Evolutionary conservation across 2,329 filamentous ascomycete species (phyloP), one percentile per base, ranked within the genome.

Genomic region (Xylariales sp.): DNA sequence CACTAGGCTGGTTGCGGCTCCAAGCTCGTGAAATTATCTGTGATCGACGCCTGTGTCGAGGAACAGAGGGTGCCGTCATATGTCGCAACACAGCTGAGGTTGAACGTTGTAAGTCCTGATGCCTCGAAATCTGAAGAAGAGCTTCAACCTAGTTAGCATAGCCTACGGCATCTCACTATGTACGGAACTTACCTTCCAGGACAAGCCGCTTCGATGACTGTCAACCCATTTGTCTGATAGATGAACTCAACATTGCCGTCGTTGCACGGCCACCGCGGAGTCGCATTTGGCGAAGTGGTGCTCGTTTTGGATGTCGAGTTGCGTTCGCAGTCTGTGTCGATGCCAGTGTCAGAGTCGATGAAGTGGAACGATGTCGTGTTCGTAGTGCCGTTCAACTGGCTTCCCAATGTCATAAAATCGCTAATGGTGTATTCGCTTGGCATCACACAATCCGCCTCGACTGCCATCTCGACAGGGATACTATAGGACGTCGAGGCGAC

Each of bases 141-240:
- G 18, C 24, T 31, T 16, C n/a, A 9, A 19, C 4, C 9, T 16
- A 22, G 35, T 38, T 10, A 38, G 35, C 3, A 34, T n/a, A n/a
- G n/a, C n/a, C n/a, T 10, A 18, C 7, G 1, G 9, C 15, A 22
- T 22, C n/a, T n/a, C n/a, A n/a, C n/a, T n/a, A n/a, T n/a, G n/a
- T n/a, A n/a, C n/a, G n/a, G n/a, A n/a, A 49, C 53, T 47, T 28
- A 59, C 58, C 41, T 53, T 31, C 44, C 51, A n/a, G 55, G 47
- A 31, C 58, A 60, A 2, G 49, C 55, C 35, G 25, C 37, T 37
- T 60, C 58, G 18, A 53, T 47, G 19, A 60, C 8, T 12, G 54
- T 57, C 24, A 60, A 36, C 8, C 54, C 55, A 19, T 32, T 36
- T 12, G 52, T 54, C 42, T 59, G 53, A 29, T 57, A 60, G 37